Conservation (phyloP, 2,329 filamentous ascomycete genomes). For the Pyricularia sp. region DNA sequence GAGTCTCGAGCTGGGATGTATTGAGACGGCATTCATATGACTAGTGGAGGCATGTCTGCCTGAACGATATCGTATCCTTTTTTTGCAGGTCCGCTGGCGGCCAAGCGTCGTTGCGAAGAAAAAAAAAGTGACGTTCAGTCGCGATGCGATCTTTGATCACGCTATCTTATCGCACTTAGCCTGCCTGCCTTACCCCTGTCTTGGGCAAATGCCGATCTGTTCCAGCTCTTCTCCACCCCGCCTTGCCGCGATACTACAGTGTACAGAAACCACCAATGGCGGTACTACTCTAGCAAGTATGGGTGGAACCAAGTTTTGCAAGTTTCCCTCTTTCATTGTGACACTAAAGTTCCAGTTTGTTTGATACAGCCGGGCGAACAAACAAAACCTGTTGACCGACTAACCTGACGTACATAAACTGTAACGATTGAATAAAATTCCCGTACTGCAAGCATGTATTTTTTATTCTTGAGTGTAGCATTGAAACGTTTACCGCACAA, state of each 20-base stretch:
- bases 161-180: not conserved
- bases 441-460: not conserved
- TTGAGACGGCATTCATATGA: constrained; percentile 21
- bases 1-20: constrained; percentile 36
- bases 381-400: not conserved
- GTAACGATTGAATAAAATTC: not conserved
- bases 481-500: not conserved
- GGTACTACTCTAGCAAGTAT: too few species aligned
- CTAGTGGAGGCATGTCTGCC: not conserved
- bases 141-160: not conserved
- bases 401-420: not conserved
- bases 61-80: not conserved
- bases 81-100: not conserved
- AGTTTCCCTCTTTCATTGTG: not conserved
- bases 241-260: not conserved
- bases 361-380: not conserved
- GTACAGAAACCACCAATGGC: not conserved
- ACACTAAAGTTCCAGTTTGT: not conserved
- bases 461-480: not conserved
- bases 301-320: too few species aligned
- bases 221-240: not conserved
- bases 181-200: too few species aligned
- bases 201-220: not conserved
- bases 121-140: not conserved
- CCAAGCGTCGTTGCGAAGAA: not conserved